A percentile compares a stretch with the other conserved stretches of the same genome.
These are phyloP conservation scores for Yamadazyma epiphylla DNA, from an alignment of 1,139 yeast species.

Conservation along the genomic window DNA sequence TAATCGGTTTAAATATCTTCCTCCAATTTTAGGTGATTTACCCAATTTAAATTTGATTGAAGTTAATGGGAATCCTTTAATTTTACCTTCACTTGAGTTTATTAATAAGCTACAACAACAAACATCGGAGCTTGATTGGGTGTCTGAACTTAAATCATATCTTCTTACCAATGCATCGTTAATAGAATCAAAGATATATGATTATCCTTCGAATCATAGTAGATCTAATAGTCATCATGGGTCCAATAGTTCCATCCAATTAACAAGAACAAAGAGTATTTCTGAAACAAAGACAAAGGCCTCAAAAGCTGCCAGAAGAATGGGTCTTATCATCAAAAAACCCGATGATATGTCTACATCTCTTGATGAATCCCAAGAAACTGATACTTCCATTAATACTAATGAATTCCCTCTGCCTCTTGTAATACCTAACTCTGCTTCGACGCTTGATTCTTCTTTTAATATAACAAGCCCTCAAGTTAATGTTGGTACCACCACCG, in stretches of 20 bases:
- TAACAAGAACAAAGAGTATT: slow-evolving; percentile 48
- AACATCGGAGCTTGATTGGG: slow-evolving; percentile 50
- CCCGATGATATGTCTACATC: slow-evolving; percentile 18
- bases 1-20: slow-evolving; percentile 56
- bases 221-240: slow-evolving; percentile 7
- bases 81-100: slow-evolving; percentile 43
- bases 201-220: slow-evolving; percentile 5
- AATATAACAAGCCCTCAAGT: slow-evolving; percentile 11
- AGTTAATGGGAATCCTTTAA: slow-evolving; percentile 64
- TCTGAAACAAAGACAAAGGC: slow-evolving; percentile 61
- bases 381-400: slow-evolving; percentile 6
- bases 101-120: slow-evolving; percentile 34
- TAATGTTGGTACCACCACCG: slow-evolving; percentile 14
- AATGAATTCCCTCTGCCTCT: slow-evolving; percentile 12
- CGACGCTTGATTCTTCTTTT: slow-evolving; percentile 24
- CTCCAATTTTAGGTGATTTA: slow-evolving; percentile 54
- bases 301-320: slow-evolving; percentile 54
- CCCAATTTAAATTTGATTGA: slow-evolving; percentile 59
- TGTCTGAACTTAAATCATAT: slow-evolving; percentile 47
- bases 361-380: slow-evolving; percentile 7
- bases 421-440: slow-evolving; percentile 18
- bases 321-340: slow-evolving; percentile 63
- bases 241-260: slow-evolving; percentile 13
- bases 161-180: slow-evolving; percentile 26
- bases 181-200: slow-evolving; percentile 21